phyloP scores from a whole-genome alignment of 768 basidiomycete genomes.

The Tulasnella sp. region DNA sequence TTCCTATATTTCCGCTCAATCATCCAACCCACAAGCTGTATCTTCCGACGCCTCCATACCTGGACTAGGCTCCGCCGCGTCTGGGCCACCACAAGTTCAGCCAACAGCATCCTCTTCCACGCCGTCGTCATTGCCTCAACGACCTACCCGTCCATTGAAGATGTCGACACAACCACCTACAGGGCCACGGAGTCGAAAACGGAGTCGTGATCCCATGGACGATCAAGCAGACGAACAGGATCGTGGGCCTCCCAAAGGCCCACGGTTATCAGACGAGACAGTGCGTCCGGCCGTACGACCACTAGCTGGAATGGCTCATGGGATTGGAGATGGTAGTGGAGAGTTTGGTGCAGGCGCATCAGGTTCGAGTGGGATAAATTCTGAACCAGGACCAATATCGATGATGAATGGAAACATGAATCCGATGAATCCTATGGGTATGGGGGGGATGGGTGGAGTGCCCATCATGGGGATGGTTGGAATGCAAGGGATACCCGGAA shows the following conservation, averaged over 20 bases:
- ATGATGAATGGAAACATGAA: not conserved
- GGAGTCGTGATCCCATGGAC: conserved; percentile 51
- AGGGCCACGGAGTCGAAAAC: conserved; percentile 48
- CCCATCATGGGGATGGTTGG: conserved; percentile 11
- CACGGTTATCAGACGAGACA: conserved; percentile 37
- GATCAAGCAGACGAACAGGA: conserved; percentile 30
- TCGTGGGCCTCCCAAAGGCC: conserved; percentile 46
- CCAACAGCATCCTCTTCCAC: conserved; percentile 31
- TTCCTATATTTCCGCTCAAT: conserved; percentile 57
- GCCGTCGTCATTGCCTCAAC: conserved; percentile 17
- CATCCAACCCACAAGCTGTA: not conserved
- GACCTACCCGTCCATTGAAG: too few relatives aligned
- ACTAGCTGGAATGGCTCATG: not conserved
- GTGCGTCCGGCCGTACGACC: conserved; percentile 62
- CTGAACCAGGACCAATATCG: not conserved
- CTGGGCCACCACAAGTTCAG: conserved; percentile 30
- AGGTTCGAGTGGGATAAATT: too few relatives aligned
- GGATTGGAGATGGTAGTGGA: not conserved
- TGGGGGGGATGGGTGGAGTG: conserved; percentile 34
- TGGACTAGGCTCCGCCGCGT: conserved; percentile 7
- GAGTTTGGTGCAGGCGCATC: too few relatives aligned
- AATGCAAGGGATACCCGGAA: conserved; percentile 24
- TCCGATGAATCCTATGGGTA: conserved; percentile 26
- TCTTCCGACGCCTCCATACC: not conserved
- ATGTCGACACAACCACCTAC: conserved; percentile 32